phyloP scores from a whole-genome alignment of 805 yeast species.

The Myxozyma sirexii region DNA sequence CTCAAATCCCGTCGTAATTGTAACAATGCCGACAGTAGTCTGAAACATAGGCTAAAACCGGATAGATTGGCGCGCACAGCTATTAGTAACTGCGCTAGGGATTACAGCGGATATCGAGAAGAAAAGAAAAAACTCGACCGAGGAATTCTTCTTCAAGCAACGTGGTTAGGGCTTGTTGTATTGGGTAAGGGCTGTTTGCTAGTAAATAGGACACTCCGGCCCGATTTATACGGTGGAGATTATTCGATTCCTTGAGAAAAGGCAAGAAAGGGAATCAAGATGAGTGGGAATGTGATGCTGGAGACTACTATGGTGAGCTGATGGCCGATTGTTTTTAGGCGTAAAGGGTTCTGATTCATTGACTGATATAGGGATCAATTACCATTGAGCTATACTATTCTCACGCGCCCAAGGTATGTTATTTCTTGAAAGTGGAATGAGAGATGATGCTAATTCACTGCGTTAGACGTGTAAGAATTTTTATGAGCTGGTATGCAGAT shows the following conservation, averaged over 20 bases:
- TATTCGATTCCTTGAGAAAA: too few relatives aligned
- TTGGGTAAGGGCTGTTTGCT: background rate
- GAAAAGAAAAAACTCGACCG: background rate
- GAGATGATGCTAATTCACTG: background rate
- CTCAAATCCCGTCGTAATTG: background rate
- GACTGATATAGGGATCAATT: constrained; percentile 35
- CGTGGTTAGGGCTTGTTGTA: background rate
- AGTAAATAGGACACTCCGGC: too few relatives aligned
- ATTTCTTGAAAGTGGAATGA: background rate
- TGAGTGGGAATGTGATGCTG: constrained; percentile 27
- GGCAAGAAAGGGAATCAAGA: background rate
- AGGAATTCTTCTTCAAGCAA: background rate
- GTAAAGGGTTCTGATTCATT: too few relatives aligned
- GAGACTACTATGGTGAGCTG: constrained; percentile 34
- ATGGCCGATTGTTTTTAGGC: too few relatives aligned
- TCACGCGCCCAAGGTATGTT: constrained; percentile 39
- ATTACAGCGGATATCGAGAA: background rate
- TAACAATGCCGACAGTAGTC: too few relatives aligned
- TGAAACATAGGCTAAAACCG: background rate
- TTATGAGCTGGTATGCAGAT: constrained; percentile 22
- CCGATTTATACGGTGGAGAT: too few relatives aligned
- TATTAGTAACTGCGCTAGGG: background rate
- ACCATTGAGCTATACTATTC: constrained; percentile 37
- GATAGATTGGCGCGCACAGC: background rate
- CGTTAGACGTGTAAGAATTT: constrained; percentile 35